Evolutionary conservation across 257 asterid genomes (phyloP).

Genomic region (Phtheirospermum japonicum): DNA sequence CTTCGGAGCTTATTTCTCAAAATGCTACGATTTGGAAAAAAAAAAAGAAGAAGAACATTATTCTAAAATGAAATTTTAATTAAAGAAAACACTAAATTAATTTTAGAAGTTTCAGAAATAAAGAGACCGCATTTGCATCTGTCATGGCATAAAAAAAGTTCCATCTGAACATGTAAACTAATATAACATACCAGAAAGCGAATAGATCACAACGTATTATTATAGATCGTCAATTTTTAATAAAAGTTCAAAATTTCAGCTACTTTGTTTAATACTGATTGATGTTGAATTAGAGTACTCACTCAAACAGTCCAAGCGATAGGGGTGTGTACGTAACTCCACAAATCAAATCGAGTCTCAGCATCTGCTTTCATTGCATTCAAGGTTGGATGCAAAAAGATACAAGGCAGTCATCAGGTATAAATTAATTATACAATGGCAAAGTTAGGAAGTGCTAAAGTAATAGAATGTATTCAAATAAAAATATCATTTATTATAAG

Average conservation of each 20-base stretch:
- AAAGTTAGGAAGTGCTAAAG: not conserved
- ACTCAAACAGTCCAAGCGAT: not conserved
- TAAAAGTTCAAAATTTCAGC: too few relatives aligned
- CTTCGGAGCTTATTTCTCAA: not conserved
- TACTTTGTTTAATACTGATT: not conserved
- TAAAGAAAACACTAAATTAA: not conserved
- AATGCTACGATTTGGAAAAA: not conserved
- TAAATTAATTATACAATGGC: not conserved
- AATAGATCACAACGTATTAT: too few relatives aligned
- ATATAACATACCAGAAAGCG: too few relatives aligned
- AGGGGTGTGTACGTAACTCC: not conserved
- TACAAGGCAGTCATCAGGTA: not conserved
- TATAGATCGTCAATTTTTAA: too few relatives aligned
- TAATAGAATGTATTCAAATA: not conserved
- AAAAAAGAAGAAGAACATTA: too few relatives aligned
- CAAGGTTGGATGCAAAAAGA: not conserved
- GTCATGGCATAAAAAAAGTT: too few relatives aligned
- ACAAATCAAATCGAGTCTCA: too few relatives aligned
- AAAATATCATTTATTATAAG: too few relatives aligned
- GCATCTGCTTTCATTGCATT: not conserved
- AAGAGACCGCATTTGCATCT: too few relatives aligned
- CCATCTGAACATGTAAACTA: too few relatives aligned
- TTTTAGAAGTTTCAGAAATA: too few relatives aligned
- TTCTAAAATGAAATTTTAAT: too few relatives aligned
- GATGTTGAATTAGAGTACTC: not conserved